Base-by-base conservation (phyloP, 257 asterid species). In the Primulina eburnea region DNA sequence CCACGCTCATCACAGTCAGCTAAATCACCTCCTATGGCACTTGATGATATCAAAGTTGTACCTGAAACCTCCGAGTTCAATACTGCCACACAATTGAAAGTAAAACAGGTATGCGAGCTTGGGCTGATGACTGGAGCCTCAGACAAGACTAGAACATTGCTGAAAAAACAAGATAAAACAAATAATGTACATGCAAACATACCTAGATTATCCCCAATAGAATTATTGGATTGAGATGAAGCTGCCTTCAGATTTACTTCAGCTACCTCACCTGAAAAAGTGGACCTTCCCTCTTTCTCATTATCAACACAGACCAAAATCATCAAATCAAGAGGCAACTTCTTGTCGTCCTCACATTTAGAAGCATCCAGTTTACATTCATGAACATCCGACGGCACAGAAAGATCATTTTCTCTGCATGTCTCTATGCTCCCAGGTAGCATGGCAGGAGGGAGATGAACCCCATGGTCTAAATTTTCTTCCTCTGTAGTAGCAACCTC, bases 41-140 rank as follows among this genome's bases (percentile, higher is more conserved):
- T 53, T 29, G 79, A 75, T 68, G 82, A 74, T 63, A 69, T 40
- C 67, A 71, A 21, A 64, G 64, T 78, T 64, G 76, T 50, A 60
- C 47, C 85, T 73, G 80, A 84, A 73, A 69, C 82, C 73, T 58
- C 84, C 61, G 76, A 57, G 73, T 80, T 75, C 78, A 82, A 74
- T 62, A 67, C 97, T 89, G 87, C 75, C 80, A 75, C 66, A 72
- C 37, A 78, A 71, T 64, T 37, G n/a, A 60, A 71, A 40, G 50
- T 47, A 68, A 53, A 71, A 55, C 35, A 70, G 61, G 71, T 43
- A 77, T 76, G 62, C 72, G 59, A 63, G 21, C 20, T 65, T 64
- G 71, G 17, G 37, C 52, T 61, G 73, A 69, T 14, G 35, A 55
- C 29, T 43, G 59, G 24, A 72, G 55, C 18, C 70, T 60, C 65